Evolutionary conservation across 768 basidiomycete genomes (phyloP), one percentile per base, ranked within the genome.

Genomic region (Mycena alexandri): DNA sequence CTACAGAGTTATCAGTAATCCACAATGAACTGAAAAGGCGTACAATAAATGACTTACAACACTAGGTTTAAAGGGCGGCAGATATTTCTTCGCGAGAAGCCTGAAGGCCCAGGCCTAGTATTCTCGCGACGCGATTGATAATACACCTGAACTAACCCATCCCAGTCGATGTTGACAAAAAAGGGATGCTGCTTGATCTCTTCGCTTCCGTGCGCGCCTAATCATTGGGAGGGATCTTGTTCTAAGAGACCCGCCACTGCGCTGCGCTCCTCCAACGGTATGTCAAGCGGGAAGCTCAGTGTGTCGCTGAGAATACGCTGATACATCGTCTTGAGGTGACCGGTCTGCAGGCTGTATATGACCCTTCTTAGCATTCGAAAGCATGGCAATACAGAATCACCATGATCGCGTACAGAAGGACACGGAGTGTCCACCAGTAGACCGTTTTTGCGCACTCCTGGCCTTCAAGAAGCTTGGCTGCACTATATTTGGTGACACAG

Each of bases 341-440:
- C 97, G 7, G 97, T 94, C 89, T 98, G 75, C 73, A 47, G 25
- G 43, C 33, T 21, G n/a, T n/a, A 6, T 29, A 29, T 29, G 29
- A 73, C 3, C 29, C 29, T 17, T 53, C 46, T 54, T 62, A 56
- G 14, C n/a, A 50, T 65, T 33, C 67, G 47, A 29, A 43, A 29
- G 22, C 34, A 36, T 46, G 17, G 33, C 11, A 29, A 22, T 33
- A 34, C 33, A 21, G 8, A 8, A 11, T 24, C 59, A 90, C 93
- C 93, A 94, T 94, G 93, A 98, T 97, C 81, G 99, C 97, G 75
- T 95, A 99, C 46, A 99, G 85, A 59, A 99, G 85, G 22, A 99
- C 96, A 41, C 97, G 97, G 5, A 98, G 84, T 0, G 97, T 99
- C 97, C 94, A 96, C 97, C 97, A 99, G 75, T 99, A 98, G 17